phyloP scores from a whole-genome alignment of 768 basidiomycete genomes.

The Infundibulicybe gibba region DNA sequence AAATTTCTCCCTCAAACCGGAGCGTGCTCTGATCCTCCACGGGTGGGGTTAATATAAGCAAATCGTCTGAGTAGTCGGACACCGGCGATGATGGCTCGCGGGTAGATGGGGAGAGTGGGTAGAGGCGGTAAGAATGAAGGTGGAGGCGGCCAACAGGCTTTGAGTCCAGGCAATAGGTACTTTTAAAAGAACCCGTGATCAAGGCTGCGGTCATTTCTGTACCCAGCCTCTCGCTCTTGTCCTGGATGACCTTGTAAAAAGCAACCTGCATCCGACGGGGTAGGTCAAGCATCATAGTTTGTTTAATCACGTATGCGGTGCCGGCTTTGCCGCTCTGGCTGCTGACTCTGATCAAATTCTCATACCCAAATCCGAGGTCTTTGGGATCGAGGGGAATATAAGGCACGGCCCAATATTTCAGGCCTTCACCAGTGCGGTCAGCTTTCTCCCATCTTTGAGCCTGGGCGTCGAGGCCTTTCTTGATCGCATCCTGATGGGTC shows the following conservation, averaged over 20 bases:
- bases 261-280: conserved; percentile 79
- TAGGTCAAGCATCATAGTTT: conserved; percentile 69
- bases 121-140: conserved; percentile 59
- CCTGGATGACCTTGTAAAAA: conserved; percentile 78
- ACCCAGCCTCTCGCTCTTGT: conserved; percentile 67
- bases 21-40: conserved; percentile 12
- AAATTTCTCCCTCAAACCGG: conserved; percentile 65
- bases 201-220: conserved; percentile 79
- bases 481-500: conserved; percentile 83
- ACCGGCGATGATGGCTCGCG: conserved; percentile 32
- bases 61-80: conserved; percentile 46
- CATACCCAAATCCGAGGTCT: conserved; percentile 80
- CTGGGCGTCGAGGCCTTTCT: conserved; percentile 80
- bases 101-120: conserved; percentile 35
- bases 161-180: conserved; percentile 60
- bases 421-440: conserved; percentile 35
- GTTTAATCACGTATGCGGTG: conserved; percentile 79
- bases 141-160: conserved; percentile 64
- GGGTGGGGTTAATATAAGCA: conserved; percentile 24
- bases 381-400: conserved; percentile 85
- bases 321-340: conserved; percentile 88
- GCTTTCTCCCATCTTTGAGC: conserved; percentile 47
- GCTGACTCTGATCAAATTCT: conserved; percentile 86
- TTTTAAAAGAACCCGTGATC: conserved; percentile 68
- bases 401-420: conserved; percentile 68